Evolutionary conservation across 1,139 yeast species (phyloP).

Genomic region (Geotrichum bryndzae): DNA sequence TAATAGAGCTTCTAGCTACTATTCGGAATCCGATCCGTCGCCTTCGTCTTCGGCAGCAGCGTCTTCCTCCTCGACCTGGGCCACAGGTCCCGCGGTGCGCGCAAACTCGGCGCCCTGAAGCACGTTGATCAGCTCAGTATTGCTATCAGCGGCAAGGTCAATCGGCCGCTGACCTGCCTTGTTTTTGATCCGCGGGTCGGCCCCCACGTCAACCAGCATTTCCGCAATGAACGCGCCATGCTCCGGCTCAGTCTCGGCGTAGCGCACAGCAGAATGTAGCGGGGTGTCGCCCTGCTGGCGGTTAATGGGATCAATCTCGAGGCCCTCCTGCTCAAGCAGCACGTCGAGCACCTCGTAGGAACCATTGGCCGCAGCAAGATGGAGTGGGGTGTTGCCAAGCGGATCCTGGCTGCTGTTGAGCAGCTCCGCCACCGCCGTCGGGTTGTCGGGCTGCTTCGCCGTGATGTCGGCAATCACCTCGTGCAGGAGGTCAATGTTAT

Average conservation of each 20-base stretch:
- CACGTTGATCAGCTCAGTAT: conserved; percentile 51
- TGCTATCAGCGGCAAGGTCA: conserved; percentile 53
- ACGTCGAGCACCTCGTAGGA: conserved; percentile 76
- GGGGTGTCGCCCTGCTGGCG: conserved; percentile 79
- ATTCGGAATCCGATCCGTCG: conserved; percentile 18
- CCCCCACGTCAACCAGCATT: conserved; percentile 84
- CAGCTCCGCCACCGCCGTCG: conserved; percentile 49
- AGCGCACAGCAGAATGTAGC: conserved; percentile 75
- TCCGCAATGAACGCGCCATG: conserved; percentile 75
- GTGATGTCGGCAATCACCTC: conserved; percentile 41
- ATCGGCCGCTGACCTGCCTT: conserved; percentile 65
- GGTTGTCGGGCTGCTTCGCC: conserved; percentile 36
- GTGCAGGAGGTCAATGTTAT: conserved; percentile 69
- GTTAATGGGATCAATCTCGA: conserved; percentile 78
- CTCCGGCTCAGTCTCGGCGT: conserved; percentile 71
- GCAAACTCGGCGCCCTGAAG: conserved; percentile 84
- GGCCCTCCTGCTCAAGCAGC: conserved; percentile 81
- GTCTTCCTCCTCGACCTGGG: conserved; percentile 14
- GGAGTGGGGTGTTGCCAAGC: conserved; percentile 76
- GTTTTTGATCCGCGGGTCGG: conserved; percentile 64
- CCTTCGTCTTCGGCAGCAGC: conserved; percentile 24
- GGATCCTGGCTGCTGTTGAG: conserved; percentile 72
- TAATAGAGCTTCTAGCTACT: background rate
- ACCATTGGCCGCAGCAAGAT: conserved; percentile 75
- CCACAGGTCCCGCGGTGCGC: conserved; percentile 32